A percentile compares a stretch with the other conserved stretches of the same genome.
phyloP scores from a whole-genome alignment of 257 asterid genomes.

The Eustoma russellianum region DNA sequence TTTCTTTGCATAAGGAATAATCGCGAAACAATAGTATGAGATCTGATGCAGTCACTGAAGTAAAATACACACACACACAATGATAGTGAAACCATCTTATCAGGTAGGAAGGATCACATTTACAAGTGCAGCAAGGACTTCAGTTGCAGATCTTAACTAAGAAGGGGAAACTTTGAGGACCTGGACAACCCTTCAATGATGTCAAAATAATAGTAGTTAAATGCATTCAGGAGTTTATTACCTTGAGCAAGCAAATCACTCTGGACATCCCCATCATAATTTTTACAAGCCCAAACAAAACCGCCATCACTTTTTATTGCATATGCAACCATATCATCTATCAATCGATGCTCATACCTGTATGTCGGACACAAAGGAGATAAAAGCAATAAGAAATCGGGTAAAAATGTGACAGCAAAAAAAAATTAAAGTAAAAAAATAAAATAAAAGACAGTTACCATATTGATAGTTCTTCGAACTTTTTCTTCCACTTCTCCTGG shows the following conservation, averaged over 20 bases:
- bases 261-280: conserved; percentile 93
- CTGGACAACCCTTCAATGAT: background rate
- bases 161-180: background rate
- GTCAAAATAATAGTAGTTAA: background rate
- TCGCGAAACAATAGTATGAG: too few species aligned
- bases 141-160: too few species aligned
- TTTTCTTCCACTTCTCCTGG: conserved; percentile 68
- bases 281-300: conserved; percentile 97
- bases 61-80: background rate
- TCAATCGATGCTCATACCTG: conserved; percentile 96
- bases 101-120: too few species aligned
- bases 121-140: too few species aligned
- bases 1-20: too few species aligned
- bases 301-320: conserved; percentile 90
- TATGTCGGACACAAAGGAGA: conserved; percentile 8
- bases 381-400: background rate
- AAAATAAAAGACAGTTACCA: conserved; percentile 35
- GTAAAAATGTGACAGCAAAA: background rate
- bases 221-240: conserved; percentile 18
- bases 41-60: background rate
- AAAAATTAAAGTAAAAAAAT: too few species aligned
- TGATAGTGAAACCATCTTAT: too few species aligned
- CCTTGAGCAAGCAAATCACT: conserved; percentile 98
- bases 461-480: conserved; percentile 75
- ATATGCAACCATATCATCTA: conserved; percentile 98